Conservation (phyloP, 495 filamentous ascomycete genomes). For the Hypoxylon crocopeplum region DNA sequence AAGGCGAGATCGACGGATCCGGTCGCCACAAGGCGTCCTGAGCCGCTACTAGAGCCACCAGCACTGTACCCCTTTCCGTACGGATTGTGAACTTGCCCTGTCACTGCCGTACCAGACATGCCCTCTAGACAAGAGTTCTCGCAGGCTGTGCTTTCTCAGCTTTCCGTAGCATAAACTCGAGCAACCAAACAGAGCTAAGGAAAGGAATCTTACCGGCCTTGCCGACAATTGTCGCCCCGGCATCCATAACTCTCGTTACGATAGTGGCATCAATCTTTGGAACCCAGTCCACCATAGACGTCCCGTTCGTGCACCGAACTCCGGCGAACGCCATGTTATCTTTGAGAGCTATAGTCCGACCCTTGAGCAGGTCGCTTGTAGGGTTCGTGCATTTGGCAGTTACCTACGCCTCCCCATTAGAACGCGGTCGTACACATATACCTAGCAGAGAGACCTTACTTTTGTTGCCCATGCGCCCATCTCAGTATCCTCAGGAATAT, state of each 20-base stretch:
- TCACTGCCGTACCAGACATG: conserved; percentile 52
- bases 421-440: neutral
- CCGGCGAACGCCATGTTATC: conserved; percentile 49
- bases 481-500: conserved; percentile 38
- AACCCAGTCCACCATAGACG: conserved; percentile 45
- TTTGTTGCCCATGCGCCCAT: conserved; percentile 42
- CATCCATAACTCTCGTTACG: conserved; percentile 44
- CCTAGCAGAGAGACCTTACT: neutral
- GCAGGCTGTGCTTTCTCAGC: conserved; percentile 40
- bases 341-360: conserved; percentile 46
- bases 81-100: conserved; percentile 59
- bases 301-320: conserved; percentile 48
- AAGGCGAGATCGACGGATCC: conserved; percentile 62
- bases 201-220: conserved; percentile 40
- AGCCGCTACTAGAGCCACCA: conserved; percentile 66
- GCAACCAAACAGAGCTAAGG: neutral
- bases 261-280: conserved; percentile 48
- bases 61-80: conserved; percentile 56
- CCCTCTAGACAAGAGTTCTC: conserved; percentile 56
- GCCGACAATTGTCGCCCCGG: conserved; percentile 44
- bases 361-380: conserved; percentile 39
- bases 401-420: conserved; percentile 27
- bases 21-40: conserved; percentile 58
- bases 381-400: conserved; percentile 38
- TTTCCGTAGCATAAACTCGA: neutral